Evolutionary conservation across 331 rosid genomes (phyloP), one percentile per base, ranked within the genome.

Genomic region (Malus hybrid): DNA sequence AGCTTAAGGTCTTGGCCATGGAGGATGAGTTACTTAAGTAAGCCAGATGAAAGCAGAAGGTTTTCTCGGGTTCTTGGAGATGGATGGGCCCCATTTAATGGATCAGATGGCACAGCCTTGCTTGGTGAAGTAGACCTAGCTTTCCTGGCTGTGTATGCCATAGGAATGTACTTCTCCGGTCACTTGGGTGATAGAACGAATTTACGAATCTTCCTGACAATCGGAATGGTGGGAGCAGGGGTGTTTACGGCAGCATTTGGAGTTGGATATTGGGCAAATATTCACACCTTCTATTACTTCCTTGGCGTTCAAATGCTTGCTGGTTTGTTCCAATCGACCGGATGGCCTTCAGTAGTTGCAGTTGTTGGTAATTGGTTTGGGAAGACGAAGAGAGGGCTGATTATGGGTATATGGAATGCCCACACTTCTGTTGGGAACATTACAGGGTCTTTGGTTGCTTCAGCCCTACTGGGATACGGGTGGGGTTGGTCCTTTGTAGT

Each of bases 341-440:
- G 98, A 52, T 95, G 98, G 99, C 99, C 99, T 6, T 95, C 98
- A 0, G 99, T 95, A 0, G 99, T 95, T 64, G 98, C 98, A 10
- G 97, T 95, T 68, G 88, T 95, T 4, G 99, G 98, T 11, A 89
- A 92, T 56, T 95, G 98, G 99, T 95, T 95, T 80, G 98, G 98
- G 48, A 95, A 95, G 91, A 86, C 80, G 79, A 95, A 92, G 88
- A 90, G 99, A 81, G 99, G 99, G 34, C 72, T 95, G 66, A 95
- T 95, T 72, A 95, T 95, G 99, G 99, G 99, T 28, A 88, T 92
- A 66, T 95, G 99, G 99, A 95, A 95, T 90, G 98, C 99, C 44
- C 99, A 92, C 75, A 95, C 99, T 73, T 95, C 99, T 15, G 29
- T 95, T 72, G 98, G 99, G 73, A 95, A 95, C 80, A 95, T 95